A percentile compares a stretch with the other conserved stretches of the same genome.
phyloP scores from a whole-genome alignment of 495 filamentous ascomycete species.

The Emericellopsis terricola region DNA sequence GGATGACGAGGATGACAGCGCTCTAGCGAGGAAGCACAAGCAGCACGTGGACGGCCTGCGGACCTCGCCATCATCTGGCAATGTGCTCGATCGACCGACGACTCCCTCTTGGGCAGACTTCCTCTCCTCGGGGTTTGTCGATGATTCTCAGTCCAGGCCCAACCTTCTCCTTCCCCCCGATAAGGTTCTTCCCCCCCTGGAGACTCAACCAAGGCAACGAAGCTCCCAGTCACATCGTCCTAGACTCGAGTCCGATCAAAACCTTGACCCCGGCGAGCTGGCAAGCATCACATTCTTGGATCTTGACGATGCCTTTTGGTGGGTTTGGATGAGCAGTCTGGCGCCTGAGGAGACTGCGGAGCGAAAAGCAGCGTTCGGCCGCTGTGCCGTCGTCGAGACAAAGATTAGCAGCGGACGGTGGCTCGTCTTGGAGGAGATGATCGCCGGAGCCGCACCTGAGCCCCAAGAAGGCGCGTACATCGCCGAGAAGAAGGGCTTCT shows the following conservation, averaged over 20 bases:
- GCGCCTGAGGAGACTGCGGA: conserved; percentile 70
- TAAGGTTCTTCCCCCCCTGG: conserved; percentile 77
- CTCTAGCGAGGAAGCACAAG: conserved; percentile 13
- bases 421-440: conserved; percentile 90
- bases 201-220: conserved; percentile 46
- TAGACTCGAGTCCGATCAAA: conserved; percentile 38
- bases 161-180: conserved; percentile 70
- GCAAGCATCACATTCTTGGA: conserved; percentile 77
- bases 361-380: conserved; percentile 83
- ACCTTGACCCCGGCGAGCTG: conserved; percentile 80
- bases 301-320: conserved; percentile 95
- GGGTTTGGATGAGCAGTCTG: conserved; percentile 98
- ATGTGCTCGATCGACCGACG: conserved; percentile 63
- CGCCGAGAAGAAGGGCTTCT: conserved; percentile 83
- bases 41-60: conserved; percentile 23
- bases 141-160: conserved; percentile 37
- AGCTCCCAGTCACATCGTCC: conserved; percentile 81
- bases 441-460: conserved; percentile 80
- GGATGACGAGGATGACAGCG: conserved; percentile 41
- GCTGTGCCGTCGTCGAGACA: conserved; percentile 86
- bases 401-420: conserved; percentile 64
- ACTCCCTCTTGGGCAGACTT: conserved; percentile 98
- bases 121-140: conserved; percentile 77
- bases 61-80: conserved; percentile 41
- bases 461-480: conserved; percentile 74